Percentiles rank a stretch among this genome's conserved stretches.
These are phyloP conservation scores for Besnoitia besnoiti DNA, from an alignment of 169 alveolate genomes.

Conservation along the genomic window DNA sequence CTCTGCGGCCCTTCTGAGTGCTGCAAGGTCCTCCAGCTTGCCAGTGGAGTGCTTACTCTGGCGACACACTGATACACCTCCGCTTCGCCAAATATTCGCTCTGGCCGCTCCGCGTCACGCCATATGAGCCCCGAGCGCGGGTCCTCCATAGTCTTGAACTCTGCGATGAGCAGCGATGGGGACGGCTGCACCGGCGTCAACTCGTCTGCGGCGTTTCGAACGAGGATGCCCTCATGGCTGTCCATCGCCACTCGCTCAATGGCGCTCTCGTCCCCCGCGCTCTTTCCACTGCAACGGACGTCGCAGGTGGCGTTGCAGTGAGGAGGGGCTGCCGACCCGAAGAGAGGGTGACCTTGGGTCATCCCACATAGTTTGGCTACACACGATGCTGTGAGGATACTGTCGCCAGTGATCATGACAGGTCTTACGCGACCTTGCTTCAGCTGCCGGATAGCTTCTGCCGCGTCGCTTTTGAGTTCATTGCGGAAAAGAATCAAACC, in stretches of 20 bases:
- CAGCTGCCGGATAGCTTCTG: conserved; percentile 57
- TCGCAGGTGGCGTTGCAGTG: not conserved
- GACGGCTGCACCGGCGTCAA: not conserved
- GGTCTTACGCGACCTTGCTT: conserved; percentile 50
- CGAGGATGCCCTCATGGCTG: not conserved
- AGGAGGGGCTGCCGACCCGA: not conserved
- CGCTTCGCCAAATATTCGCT: not conserved
- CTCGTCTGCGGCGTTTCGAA: not conserved
- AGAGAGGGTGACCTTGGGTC: not conserved
- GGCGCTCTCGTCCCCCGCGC: not conserved
- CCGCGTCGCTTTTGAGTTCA: conserved; percentile 67
- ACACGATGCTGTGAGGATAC: conserved; percentile 47
- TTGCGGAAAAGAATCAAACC: conserved; percentile 69
- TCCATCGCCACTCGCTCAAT: not conserved
- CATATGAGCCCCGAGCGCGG: not conserved
- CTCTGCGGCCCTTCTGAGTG: no score
- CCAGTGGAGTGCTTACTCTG: not conserved
- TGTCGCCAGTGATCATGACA: conserved; percentile 74
- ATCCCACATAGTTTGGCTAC: conserved; percentile 48
- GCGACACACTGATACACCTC: not conserved
- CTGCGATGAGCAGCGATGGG: not conserved
- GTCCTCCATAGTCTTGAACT: not conserved
- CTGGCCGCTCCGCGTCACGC: not conserved
- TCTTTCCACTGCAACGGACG: not conserved
- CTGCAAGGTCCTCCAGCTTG: not conserved